A percentile compares a stretch with the other conserved stretches of the same genome.
Conservation (phyloP, 352 stramenopile species). For the Phytophthora agathidicida region DNA sequence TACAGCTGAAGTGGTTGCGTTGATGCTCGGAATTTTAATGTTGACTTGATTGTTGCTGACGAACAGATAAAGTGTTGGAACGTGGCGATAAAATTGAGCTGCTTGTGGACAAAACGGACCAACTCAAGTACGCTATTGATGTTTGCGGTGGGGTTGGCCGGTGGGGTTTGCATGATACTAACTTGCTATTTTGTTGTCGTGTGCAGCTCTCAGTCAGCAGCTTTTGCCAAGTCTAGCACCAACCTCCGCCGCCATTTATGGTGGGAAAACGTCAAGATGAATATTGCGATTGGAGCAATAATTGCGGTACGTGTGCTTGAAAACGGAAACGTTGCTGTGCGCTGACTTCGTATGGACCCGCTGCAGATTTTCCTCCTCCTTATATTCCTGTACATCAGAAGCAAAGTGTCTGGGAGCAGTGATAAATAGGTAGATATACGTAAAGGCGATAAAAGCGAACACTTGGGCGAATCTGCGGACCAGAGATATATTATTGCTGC, state of each 20-base stretch:
- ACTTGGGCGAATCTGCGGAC: neutral
- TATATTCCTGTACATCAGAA: conserved; percentile 62
- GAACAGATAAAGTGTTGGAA: conserved; percentile 80
- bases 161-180: neutral
- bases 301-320: conserved; percentile 53
- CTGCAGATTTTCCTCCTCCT: conserved; percentile 51
- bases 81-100: conserved; percentile 90
- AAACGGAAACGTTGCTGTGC: neutral
- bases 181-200: conserved; percentile 1
- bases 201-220: conserved; percentile 73
- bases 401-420: conserved; percentile 43
- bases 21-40: neutral
- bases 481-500: conserved; percentile 36
- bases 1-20: neutral
- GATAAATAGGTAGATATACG: conserved; percentile 34
- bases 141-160: neutral
- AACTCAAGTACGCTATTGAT: conserved; percentile 66
- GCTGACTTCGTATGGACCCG: conserved; percentile 1
- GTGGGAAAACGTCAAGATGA: conserved; percentile 91
- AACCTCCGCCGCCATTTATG: conserved; percentile 82
- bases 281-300: conserved; percentile 73
- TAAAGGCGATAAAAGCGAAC: conserved; percentile 6
- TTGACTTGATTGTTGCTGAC: conserved; percentile 2
- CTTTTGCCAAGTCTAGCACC: conserved; percentile 85
- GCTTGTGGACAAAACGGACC: conserved; percentile 87